Evolutionary conservation across 2,329 filamentous ascomycete species (phyloP), one percentile per base, ranked within the genome.

Genomic region (Monilinia fructicola): DNA sequence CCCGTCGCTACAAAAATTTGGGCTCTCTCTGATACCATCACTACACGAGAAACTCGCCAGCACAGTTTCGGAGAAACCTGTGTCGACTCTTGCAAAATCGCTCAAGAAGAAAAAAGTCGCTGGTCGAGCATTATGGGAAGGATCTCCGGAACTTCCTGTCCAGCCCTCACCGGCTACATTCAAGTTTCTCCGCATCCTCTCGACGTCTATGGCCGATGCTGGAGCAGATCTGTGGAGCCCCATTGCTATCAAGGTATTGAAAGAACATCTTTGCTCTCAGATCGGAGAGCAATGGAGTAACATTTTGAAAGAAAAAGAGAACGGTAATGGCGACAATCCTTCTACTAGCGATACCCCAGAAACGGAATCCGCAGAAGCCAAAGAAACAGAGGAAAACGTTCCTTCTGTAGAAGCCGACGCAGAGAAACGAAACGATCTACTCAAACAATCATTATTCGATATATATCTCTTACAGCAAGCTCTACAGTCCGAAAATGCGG

Each of bases 171-270:
- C 91, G 0, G 82, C 83, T 26, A 81, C 87, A 0, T 96, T 96
- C 74, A 85, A 84, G 68, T 88, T 96, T 65, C 74, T 97, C 59
- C 85, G 87, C 31, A 82, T 82, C 54, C 75, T 96, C 38, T 85
- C 86, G 5, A 79, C 80, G 56, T 81, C 83, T 6, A 96, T 97
- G 92, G 84, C 84, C 4, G 80, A 83, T 16, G 80, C 84, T 3
- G 93, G 93, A 0, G 81, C 85, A 55, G 94, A 97, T 76, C 77
- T 97, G 3, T 98, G 93, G 93, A 93, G 89, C 64, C 83, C 86
- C 2, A 81, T 82, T 2, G 90, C 91, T 0, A 84, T 93, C 1
- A 72, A 73, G 0, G 79, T 81, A 0, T 74, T 96, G 69, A 95
- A 92, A 78, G 75, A 73, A n/a, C 76, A 81, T 55, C 74, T 92